Evolutionary conservation across 768 basidiomycete species (phyloP), one percentile per base, ranked within the genome.

Genomic region (Calvatia gigantea): DNA sequence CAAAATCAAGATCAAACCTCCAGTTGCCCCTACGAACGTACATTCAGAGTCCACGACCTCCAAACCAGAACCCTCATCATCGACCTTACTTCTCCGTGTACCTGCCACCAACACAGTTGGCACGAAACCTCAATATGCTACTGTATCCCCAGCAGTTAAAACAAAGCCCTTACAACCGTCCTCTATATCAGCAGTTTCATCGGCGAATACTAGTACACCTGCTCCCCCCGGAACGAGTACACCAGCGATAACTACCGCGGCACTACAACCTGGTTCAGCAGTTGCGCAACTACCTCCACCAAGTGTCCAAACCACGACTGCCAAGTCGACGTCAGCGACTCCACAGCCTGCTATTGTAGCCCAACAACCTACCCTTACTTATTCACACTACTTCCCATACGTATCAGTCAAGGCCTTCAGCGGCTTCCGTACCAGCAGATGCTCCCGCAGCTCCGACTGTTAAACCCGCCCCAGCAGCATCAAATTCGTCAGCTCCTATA

Each of bases 1-100:
- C 14, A 93, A 86, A 71, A 87, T 93, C 54, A 91, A 83, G 67
- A 78, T 92, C 37, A 89, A 82, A 61, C 77, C 86, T 38, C 81
- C 86, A n/a, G 61, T 73, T n/a, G 63, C 73, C 35, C 59, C 58
- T 39, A 38, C 60, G 23, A 64, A 55, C 45, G 46, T 53, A 21
- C 56, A 61, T 11, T 28, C 31, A 2, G 48, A 44, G 11, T 28
- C 49, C 35, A 17, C 25, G 14, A 28, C 41, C 21, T 37, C 41
- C 21, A 56, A 46, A 42, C 17, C 41, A 4, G 50, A 47, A 37
- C 29, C 50, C 21, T 35, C 58, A 27, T 52, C 61, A 2, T 60
- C 62, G 14, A 54, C 62, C 27, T 35, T 53, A n/a, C 50, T 60
- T 17, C 50, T 56, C 25, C 50, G 61, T 43, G 53, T 50, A 17